A percentile compares a stretch with the other conserved stretches of the same genome.
These are phyloP conservation scores for Acanthamoeba royreba DNA, from an alignment of 208 protist species.

Conservation along the genomic window DNA sequence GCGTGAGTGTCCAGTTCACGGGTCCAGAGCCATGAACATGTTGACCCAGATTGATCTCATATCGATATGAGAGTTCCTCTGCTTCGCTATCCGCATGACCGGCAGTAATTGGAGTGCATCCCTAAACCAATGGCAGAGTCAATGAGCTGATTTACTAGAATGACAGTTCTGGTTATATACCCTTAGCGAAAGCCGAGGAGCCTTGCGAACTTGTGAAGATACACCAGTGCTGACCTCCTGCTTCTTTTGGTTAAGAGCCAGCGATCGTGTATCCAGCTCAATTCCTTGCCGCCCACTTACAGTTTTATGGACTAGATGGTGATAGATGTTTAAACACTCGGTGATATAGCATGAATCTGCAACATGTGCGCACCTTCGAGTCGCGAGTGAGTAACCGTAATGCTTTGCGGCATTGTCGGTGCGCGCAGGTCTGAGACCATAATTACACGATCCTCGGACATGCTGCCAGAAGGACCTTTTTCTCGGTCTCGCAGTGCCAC, in stretches of 20 bases:
- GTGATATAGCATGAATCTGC: not conserved
- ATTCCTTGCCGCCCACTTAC: constrained; percentile 1
- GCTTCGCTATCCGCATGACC: constrained; percentile 50
- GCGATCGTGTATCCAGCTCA: not conserved
- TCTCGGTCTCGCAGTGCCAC: not conserved
- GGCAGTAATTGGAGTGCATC: not conserved
- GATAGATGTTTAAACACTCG: not conserved
- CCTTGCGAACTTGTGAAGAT: not conserved
- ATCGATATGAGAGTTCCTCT: constrained; percentile 42
- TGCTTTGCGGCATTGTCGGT: not conserved
- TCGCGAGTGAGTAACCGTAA: not conserved
- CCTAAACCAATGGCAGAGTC: not conserved
- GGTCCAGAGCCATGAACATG: constrained; percentile 52
- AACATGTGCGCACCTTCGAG: not conserved
- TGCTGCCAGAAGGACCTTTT: not conserved
- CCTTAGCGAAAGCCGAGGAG: not conserved
- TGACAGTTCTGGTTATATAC: not conserved
- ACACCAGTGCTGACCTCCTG: not conserved
- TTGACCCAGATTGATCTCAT: constrained; percentile 66
- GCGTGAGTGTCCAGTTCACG: constrained; percentile 55
- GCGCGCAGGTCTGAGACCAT: not conserved
- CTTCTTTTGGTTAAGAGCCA: constrained; percentile 20
- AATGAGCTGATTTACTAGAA: not conserved
- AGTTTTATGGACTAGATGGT: not conserved
- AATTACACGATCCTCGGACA: not conserved